Evolutionary conservation across 2,329 filamentous ascomycete genomes (phyloP).

Genomic region (Cladophialophora chaetospira): DNA sequence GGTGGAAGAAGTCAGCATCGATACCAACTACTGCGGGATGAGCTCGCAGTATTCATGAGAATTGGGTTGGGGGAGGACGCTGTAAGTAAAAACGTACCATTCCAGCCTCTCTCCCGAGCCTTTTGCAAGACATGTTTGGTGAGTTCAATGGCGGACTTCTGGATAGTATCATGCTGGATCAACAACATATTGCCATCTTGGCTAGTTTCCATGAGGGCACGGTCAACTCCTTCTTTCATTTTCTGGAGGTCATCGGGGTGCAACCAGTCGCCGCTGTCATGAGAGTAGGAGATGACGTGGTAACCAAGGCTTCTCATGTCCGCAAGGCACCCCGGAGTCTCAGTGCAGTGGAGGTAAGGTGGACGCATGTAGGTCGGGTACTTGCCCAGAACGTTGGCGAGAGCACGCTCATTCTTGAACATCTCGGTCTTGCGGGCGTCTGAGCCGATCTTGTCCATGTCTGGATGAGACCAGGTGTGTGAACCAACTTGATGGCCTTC

Average conservation of each 20-base stretch:
- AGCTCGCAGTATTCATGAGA: too few species aligned
- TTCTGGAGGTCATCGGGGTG: constrained; percentile 17
- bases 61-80: too few species aligned
- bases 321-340: constrained; percentile 42
- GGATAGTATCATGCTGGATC: constrained; percentile 29
- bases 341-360: constrained; percentile 49
- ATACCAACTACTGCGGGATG: too few species aligned
- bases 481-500: constrained; percentile 55
- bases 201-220: constrained; percentile 1
- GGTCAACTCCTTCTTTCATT: constrained; percentile 23
- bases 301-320: constrained; percentile 52
- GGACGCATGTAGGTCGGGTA: constrained; percentile 58
- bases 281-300: constrained; percentile 50
- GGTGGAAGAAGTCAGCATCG: too few species aligned
- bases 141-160: constrained; percentile 21
- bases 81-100: constrained; percentile 15
- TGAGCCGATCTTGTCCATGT: constrained; percentile 45
- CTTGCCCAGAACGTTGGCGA: constrained; percentile 51
- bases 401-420: constrained; percentile 50
- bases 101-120: constrained; percentile 16
- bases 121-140: constrained; percentile 23
- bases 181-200: constrained; percentile 19
- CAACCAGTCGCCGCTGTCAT: constrained; percentile 52
- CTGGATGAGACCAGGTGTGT: constrained; percentile 56
- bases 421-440: constrained; percentile 46